phyloP scores from a whole-genome alignment of 148 eudicot species.

The Mesembryanthemum crystallinum region DNA sequence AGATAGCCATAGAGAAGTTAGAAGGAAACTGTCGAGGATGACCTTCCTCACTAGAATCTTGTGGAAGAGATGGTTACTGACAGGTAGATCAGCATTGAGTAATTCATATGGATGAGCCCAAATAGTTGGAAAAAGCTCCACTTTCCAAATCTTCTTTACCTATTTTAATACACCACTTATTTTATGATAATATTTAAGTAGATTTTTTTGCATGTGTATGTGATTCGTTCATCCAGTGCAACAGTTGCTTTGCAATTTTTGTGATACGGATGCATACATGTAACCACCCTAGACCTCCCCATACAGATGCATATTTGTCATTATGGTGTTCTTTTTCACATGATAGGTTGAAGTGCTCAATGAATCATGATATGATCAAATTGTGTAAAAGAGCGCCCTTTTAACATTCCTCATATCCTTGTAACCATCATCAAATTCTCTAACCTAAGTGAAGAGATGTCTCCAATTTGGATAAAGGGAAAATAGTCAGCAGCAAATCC shows the following conservation, averaged over 20 bases:
- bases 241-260: not conserved
- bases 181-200: not conserved
- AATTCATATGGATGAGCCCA: not conserved
- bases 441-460: no score
- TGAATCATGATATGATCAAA: not conserved
- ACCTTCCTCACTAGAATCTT: not conserved
- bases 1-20: slow-evolving; percentile 3
- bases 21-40: not conserved
- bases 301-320: not conserved
- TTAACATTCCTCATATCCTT: not conserved
- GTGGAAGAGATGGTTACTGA: not conserved
- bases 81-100: not conserved
- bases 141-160: not conserved
- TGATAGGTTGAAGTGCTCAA: not conserved
- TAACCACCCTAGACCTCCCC: not conserved
- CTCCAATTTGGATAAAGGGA: no score
- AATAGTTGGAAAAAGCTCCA: not conserved
- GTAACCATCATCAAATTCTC: not conserved
- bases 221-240: not conserved
- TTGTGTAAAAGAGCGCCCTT: not conserved
- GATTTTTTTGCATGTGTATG: not conserved
- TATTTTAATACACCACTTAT: not conserved
- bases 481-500: no score
- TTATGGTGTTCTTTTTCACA: not conserved
- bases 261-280: not conserved